phyloP scores from a whole-genome alignment of 371 early-diverging fungal genomes.

The Furculomyces boomerangus region DNA sequence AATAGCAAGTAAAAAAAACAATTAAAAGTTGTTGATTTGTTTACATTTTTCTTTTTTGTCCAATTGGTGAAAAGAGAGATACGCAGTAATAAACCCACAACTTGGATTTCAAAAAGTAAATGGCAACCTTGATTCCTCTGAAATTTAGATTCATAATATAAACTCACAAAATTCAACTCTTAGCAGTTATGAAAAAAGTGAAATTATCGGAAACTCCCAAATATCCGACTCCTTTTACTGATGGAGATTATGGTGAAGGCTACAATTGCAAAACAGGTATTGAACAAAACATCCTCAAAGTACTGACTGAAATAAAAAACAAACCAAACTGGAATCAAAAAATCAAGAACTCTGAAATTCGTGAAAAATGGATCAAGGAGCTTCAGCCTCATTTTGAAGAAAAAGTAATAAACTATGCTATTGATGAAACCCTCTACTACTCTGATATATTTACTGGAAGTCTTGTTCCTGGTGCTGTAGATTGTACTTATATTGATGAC shows the following conservation, averaged over 20 bases:
- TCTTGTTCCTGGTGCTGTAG: constrained; percentile 13
- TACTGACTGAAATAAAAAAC: constrained; percentile 20
- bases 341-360: constrained; percentile 10
- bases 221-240: not conserved
- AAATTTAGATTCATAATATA: no score
- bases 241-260: not conserved
- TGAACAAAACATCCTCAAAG: constrained; percentile 9
- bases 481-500: constrained; percentile 24
- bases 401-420: not conserved
- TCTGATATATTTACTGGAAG: not conserved
- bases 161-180: no score
- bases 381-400: not conserved
- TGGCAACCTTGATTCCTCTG: no score
- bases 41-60: no score
- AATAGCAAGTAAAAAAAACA: no score
- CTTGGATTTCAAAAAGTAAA: no score
- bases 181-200: no score
- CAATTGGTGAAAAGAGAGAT: no score
- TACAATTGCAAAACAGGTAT: constrained; percentile 1
- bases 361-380: constrained; percentile 19
- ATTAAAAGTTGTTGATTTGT: no score
- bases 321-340: constrained; percentile 27
- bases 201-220: no score
- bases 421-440: not conserved
- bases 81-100: no score